These are phyloP conservation scores for Akebia trifoliata DNA, from an alignment of 164 flowering plant species.

Conservation along the genomic window DNA sequence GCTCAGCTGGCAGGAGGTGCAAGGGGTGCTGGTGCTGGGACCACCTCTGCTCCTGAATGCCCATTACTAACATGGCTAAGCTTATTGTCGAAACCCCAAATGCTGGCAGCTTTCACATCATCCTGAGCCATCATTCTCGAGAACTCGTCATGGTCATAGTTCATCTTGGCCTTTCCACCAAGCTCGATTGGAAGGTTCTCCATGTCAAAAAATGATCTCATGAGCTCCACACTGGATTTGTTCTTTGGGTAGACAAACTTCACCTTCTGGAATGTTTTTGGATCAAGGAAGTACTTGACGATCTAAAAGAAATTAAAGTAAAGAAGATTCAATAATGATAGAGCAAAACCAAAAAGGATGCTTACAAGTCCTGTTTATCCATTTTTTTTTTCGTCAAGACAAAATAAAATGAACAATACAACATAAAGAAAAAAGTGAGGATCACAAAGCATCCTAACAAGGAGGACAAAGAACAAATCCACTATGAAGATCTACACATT, in stretches of 20 bases:
- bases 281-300: conserved; percentile 74
- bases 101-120: conserved; percentile 53
- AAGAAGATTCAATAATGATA: not conserved
- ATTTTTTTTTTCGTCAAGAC: no score
- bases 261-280: conserved; percentile 82
- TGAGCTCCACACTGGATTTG: conserved; percentile 69
- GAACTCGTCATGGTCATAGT: conserved; percentile 83
- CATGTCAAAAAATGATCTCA: conserved; percentile 64
- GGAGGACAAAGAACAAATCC: no score
- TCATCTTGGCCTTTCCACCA: conserved; percentile 58
- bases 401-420: no score
- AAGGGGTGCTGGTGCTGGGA: conserved; percentile 42
- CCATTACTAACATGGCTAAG: conserved; percentile 26
- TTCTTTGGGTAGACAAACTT: conserved; percentile 86
- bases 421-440: no score
- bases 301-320: conserved; percentile 39
- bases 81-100: conserved; percentile 57
- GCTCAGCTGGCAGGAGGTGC: conserved; percentile 26
- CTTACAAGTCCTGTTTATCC: not conserved
- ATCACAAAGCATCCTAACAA: no score
- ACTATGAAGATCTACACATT: no score
- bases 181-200: conserved; percentile 81
- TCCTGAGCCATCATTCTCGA: conserved; percentile 74
- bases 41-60: conserved; percentile 42
- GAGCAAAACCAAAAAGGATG: not conserved